These are phyloP conservation scores for Patellifolia procumbens DNA, from an alignment of 179 eudicot species.

Conservation along the genomic window DNA sequence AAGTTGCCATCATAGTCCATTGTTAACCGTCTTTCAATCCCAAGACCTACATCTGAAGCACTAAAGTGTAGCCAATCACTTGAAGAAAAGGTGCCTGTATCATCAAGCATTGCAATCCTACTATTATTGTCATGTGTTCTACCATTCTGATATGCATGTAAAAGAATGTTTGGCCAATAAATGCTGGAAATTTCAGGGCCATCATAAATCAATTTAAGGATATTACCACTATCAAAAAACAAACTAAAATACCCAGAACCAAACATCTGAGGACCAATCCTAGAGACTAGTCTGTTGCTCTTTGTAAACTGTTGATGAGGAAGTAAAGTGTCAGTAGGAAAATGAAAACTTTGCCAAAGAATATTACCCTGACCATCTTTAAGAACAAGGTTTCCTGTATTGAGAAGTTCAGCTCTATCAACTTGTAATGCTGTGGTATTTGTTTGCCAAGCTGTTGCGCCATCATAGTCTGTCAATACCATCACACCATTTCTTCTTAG, in stretches of 20 bases:
- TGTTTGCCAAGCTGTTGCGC: slow-evolving; percentile 46
- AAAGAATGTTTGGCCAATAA: slow-evolving; percentile 53
- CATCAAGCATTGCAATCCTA: slow-evolving; percentile 47
- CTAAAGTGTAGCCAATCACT: slow-evolving; percentile 45
- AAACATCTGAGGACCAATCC: slow-evolving; percentile 32
- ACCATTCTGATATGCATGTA: slow-evolving; percentile 26
- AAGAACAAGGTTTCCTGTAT: slow-evolving; percentile 56
- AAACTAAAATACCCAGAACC: slow-evolving; percentile 52
- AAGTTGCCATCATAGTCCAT: slow-evolving; percentile 62
- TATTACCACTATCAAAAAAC: slow-evolving; percentile 53
- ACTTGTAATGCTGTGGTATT: slow-evolving; percentile 35
- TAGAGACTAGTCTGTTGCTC: slow-evolving; percentile 39
- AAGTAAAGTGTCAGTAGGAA: slow-evolving; percentile 59
- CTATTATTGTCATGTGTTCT: slow-evolving; percentile 54
- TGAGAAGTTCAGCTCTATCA: slow-evolving; percentile 40
- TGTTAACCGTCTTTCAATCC: slow-evolving; percentile 46
- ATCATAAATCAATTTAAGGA: slow-evolving; percentile 47
- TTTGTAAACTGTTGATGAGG: slow-evolving; percentile 55
- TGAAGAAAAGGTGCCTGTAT: slow-evolving; percentile 43
- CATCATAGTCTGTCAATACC: slow-evolving; percentile 46
- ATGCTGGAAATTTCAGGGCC: slow-evolving; percentile 55
- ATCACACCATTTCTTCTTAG: slow-evolving; percentile 37
- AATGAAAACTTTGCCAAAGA: slow-evolving; percentile 73
- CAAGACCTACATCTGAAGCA: slow-evolving; percentile 45
- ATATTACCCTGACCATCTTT: slow-evolving; percentile 33